phyloP scores from a whole-genome alignment of 371 early-diverging fungal genomes.

The Capillidium heterosporum region DNA sequence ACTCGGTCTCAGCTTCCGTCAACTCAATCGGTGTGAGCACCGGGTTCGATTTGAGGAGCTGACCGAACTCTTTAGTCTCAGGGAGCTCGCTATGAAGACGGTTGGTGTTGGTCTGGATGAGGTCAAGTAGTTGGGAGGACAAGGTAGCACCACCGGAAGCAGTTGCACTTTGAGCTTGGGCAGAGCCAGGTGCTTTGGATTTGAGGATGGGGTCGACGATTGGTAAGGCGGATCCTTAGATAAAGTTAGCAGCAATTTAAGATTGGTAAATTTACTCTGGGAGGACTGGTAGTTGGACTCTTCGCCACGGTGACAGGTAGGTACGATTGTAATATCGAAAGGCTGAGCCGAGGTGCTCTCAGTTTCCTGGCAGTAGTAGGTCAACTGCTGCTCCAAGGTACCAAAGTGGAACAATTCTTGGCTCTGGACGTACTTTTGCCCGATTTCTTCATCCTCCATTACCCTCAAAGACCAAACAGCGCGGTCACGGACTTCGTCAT shows the following conservation, averaged over 20 bases:
- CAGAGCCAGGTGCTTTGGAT: slow-evolving; percentile 12
- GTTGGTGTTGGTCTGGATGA: background rate
- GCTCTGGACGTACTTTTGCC: slow-evolving; percentile 40
- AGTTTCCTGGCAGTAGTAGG: slow-evolving; percentile 55
- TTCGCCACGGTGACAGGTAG: slow-evolving; percentile 16
- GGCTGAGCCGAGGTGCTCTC: slow-evolving; percentile 26
- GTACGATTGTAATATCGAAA: slow-evolving; percentile 65
- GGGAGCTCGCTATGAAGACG: slow-evolving; percentile 25
- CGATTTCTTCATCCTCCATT: slow-evolving; percentile 35
- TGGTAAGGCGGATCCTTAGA: slow-evolving; percentile 4
- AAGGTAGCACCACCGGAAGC: background rate
- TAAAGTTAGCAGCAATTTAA: background rate
- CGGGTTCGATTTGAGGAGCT: slow-evolving; percentile 61
- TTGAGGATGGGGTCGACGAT: slow-evolving; percentile 10
- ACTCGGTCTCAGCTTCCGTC: slow-evolving; percentile 92
- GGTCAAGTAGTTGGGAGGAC: background rate
- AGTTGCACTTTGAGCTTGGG: background rate
- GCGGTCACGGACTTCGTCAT: slow-evolving; percentile 96
- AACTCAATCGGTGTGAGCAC: slow-evolving; percentile 44
- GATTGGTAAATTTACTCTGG: background rate
- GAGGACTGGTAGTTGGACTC: background rate
- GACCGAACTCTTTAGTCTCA: slow-evolving; percentile 65
- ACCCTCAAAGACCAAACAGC: slow-evolving; percentile 76
- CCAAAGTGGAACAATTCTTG: slow-evolving; percentile 32
- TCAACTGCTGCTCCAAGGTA: slow-evolving; percentile 69